Percentiles rank a stretch among this genome's conserved stretches.
These are phyloP conservation scores for Diaporthe aspalathi DNA, from an alignment of 2,329 filamentous ascomycete species.

Conservation along the genomic window DNA sequence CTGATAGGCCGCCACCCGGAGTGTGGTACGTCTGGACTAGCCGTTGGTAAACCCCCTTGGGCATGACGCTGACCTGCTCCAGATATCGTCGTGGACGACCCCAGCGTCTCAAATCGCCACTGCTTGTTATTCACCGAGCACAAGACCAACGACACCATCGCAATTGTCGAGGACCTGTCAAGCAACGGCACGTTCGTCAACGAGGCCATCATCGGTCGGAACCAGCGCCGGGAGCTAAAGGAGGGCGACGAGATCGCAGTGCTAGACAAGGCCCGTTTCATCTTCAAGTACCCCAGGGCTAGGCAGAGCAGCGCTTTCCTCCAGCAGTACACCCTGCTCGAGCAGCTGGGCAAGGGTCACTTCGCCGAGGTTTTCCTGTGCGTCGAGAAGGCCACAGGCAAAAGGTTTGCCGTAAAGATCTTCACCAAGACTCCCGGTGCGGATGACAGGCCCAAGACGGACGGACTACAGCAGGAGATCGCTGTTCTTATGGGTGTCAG, in stretches of 20 bases:
- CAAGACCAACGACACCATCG: constrained; percentile 61
- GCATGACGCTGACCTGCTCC: constrained; percentile 33
- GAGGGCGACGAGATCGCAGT: constrained; percentile 93
- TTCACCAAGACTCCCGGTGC: constrained; percentile 88
- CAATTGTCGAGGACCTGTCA: constrained; percentile 91
- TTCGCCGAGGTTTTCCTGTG: constrained; percentile 95
- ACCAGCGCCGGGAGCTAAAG: constrained; percentile 87
- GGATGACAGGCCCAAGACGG: constrained; percentile 84
- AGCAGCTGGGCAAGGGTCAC: constrained; percentile 92
- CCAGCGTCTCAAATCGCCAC: constrained; percentile 88
- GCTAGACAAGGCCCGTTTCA: constrained; percentile 84
- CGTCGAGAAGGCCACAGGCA: constrained; percentile 84
- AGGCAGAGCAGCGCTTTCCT: constrained; percentile 81
- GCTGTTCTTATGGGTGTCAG: constrained; percentile 97
- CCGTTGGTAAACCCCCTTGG: constrained; percentile 12
- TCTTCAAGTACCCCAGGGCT: constrained; percentile 88
- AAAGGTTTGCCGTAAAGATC: constrained; percentile 90
- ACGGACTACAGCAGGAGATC: constrained; percentile 93
- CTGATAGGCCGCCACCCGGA: constrained; percentile 93
- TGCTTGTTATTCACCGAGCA: constrained; percentile 60
- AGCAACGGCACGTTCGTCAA: constrained; percentile 98
- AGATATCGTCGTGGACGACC: constrained; percentile 81
- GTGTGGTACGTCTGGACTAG: constrained; percentile 74
- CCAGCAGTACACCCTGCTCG: constrained; percentile 85
- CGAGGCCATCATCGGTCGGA: constrained; percentile 88